A percentile compares a stretch with the other conserved stretches of the same genome.
Evolutionary conservation across 805 yeast species (phyloP).

Genomic region (Wickerhamomyces bovis): DNA sequence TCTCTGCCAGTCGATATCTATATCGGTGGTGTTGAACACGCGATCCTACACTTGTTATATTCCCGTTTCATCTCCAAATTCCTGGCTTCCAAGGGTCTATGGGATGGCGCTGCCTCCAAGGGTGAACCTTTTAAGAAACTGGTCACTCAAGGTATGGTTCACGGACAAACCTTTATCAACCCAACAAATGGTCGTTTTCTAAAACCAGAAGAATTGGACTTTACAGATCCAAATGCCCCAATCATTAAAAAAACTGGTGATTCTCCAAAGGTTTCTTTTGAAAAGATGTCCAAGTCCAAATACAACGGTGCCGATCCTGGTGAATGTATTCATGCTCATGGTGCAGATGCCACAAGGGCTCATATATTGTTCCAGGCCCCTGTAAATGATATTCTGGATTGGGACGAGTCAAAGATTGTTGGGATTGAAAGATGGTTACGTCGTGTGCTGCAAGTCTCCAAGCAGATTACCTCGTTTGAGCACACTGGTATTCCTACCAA

Average conservation of each 20-base stretch:
- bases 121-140: conserved; percentile 81
- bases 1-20: conserved; percentile 84
- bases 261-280: conserved; percentile 54
- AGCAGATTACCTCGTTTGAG: conserved; percentile 9
- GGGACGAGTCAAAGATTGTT: conserved; percentile 85
- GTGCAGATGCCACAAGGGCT: conserved; percentile 93
- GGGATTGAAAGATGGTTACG: conserved; percentile 87
- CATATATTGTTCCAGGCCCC: conserved; percentile 93
- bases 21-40: conserved; percentile 95
- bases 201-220: conserved; percentile 68
- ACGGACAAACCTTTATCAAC: conserved; percentile 75
- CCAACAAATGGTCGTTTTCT: conserved; percentile 70
- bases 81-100: conserved; percentile 55
- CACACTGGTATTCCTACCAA: neutral
- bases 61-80: conserved; percentile 84
- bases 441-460: conserved; percentile 37
- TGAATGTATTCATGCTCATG: conserved; percentile 65
- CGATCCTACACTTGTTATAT: conserved; percentile 84
- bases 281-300: conserved; percentile 96
- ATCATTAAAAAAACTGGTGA: conserved; percentile 43
- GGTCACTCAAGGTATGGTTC: conserved; percentile 97
- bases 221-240: conserved; percentile 35
- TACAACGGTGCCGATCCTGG: conserved; percentile 91
- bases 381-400: conserved; percentile 67
- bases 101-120: conserved; percentile 50